These are phyloP conservation scores for Wickerhamiella infanticola DNA, from an alignment of 1,139 yeast species.

Conservation along the genomic window DNA sequence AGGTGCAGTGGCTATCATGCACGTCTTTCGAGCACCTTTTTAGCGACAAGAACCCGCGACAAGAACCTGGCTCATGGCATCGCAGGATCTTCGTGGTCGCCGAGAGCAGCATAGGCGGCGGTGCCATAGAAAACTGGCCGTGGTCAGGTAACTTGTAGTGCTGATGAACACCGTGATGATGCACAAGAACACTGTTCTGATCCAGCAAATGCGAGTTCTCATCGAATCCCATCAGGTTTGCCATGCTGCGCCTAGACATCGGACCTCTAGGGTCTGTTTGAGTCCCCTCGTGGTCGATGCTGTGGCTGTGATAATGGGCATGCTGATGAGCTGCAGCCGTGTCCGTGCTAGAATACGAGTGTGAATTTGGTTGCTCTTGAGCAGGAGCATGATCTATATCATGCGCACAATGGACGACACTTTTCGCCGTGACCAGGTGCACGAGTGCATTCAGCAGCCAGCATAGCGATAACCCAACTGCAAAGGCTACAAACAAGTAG, in stretches of 20 bases:
- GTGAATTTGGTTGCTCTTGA: slow-evolving; percentile 2
- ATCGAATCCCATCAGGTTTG: background rate
- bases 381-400: slow-evolving; percentile 14
- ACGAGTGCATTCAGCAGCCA: slow-evolving; percentile 44
- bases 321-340: slow-evolving; percentile 1
- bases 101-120: background rate
- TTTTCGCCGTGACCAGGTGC: slow-evolving; percentile 63
- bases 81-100: background rate
- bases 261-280: background rate
- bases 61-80: background rate
- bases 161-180: background rate
- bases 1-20: background rate
- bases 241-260: background rate
- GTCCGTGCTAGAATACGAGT: slow-evolving; percentile 3
- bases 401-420: slow-evolving; percentile 78
- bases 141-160: background rate
- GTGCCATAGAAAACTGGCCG: background rate
- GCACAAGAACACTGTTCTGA: background rate
- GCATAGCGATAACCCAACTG: slow-evolving; percentile 48
- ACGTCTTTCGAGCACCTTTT: background rate
- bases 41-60: background rate
- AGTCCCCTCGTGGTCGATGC: background rate
- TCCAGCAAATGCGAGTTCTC: background rate
- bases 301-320: background rate
- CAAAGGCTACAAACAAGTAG: slow-evolving; percentile 35